These are phyloP conservation scores for Salinomyces thailandicus DNA, from an alignment of 2,329 filamentous ascomycete species.

Conservation along the genomic window DNA sequence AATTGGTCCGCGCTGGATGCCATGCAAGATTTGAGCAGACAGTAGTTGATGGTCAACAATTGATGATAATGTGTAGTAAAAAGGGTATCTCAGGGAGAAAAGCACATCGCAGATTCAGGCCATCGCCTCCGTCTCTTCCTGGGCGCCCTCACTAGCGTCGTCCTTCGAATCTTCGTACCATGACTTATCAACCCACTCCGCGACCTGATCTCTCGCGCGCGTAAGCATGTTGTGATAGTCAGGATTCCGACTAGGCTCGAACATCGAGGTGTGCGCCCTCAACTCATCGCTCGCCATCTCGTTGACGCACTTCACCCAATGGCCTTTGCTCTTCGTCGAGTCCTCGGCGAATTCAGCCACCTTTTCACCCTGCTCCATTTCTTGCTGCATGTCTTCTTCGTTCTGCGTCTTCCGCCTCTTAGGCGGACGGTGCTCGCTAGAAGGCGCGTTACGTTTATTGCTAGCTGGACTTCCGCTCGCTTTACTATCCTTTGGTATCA, in stretches of 20 bases:
- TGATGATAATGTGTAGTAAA: not conserved
- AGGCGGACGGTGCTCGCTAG: slow-evolving; percentile 6
- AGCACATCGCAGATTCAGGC: not conserved
- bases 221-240: slow-evolving; percentile 59
- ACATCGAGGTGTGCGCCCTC: slow-evolving; percentile 72
- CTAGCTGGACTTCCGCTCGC: slow-evolving; percentile 13
- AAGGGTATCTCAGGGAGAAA: not conserved
- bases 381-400: slow-evolving; percentile 20
- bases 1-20: too few relatives aligned
- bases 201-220: slow-evolving; percentile 54
- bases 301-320: slow-evolving; percentile 66
- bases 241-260: slow-evolving; percentile 60
- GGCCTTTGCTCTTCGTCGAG: slow-evolving; percentile 30
- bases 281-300: slow-evolving; percentile 70
- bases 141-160: not conserved
- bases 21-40: too few relatives aligned
- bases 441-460: slow-evolving; percentile 15
- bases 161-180: slow-evolving; percentile 15
- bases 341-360: slow-evolving; percentile 26
- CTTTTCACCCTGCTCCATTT: slow-evolving; percentile 21
- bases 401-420: slow-evolving; percentile 15
- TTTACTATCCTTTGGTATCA: slow-evolving; percentile 50
- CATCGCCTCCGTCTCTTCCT: not conserved
- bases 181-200: slow-evolving; percentile 43
- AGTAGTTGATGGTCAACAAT: too few relatives aligned